Evolutionary conservation across 2,329 filamentous ascomycete species (phyloP), one percentile per base, ranked within the genome.

Genomic region (Sarocladiaceae sp.): DNA sequence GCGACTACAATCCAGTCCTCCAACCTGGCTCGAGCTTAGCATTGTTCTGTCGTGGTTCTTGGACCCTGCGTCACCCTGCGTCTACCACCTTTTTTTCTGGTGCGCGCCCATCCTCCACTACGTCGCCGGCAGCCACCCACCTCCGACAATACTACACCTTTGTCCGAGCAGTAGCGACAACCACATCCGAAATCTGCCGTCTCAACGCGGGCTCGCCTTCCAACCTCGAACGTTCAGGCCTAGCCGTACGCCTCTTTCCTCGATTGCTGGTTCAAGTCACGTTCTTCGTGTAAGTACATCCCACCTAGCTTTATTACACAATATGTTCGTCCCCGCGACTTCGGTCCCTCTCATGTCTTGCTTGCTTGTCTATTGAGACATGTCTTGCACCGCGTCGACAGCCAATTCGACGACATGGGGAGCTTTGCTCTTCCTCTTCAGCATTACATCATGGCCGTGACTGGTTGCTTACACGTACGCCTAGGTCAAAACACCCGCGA

Each of bases 51-150:
- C 12, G 47, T 50, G 29, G 25, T n/a, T 50, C 47, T 26, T 50
- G 47, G 47, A 50, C 47, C 47, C 47, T 50, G 47, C 47, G 31
- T 50, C 47, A 37, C 31, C 33, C 20, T 37, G 47, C 33, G 31
- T 50, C 29, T 17, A 23, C 47, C 47, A n/a, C 26, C 36, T 33
- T 37, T 37, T 50, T 50, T 26, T 25, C 31, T 37, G 47, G 47
- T 50, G 29, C 33, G 17, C 36, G 18, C 18, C 17, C 26, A 33
- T 33, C 8, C 23, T 15, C 35, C 17, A n/a, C n/a, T 12, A 20
- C 25, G 10, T 7, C 47, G 4, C 31, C 20, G 22, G 7, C 10
- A 12, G 18, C 13, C 26, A 50, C 44, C 44, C 18, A 36, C 47
- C 47, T 37, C 31, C 47, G 26, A 29, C 26, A 49, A 26, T n/a